Base-by-base conservation (phyloP, 805 yeast species). In the Cephaloascus fragrans region DNA sequence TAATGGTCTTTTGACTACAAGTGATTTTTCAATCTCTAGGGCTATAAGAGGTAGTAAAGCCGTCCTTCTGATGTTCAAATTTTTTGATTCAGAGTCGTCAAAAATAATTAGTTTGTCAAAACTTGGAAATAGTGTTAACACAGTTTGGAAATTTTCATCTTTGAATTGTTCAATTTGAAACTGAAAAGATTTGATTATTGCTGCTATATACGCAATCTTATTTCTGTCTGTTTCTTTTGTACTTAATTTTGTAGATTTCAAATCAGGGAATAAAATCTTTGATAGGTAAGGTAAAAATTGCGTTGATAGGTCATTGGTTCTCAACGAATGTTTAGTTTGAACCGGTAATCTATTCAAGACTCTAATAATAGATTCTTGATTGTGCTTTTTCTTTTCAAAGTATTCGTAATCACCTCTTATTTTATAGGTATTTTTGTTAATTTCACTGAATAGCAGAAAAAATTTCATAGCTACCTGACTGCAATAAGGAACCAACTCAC, bases 391-490 rank as follows among this genome's bases (percentile, higher is more conserved):
- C 4, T 43, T 26, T 39, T 74, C 80, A 40, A 48, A 57, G 3
- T 62, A 46, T 41, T 61, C 64, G 46, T 65, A 71, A 35, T 64
- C 69, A 4, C 64, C 43, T 37, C 23, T 40, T 26, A 28, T 41
- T 44, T 10, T 38, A n/a, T 16, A 12, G 19, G 9, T 20, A 33
- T 17, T 18, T 46, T 69, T 75, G 18, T 66, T 67, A 33, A 75
- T 64, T 46, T 80, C 88, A 50, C 79, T 73, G 58, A 83, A 88
- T 39, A 73, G 57, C 16, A 71, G 64, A 68, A 75, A 83, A 45
- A 78, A 75, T 40, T 78, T 82, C 50, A 83, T 51, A 0, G 80
- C 74, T 0, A 79, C 74, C 17, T 72, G 61, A 0, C 80, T 59
- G 3, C 71, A 64, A 49, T 85, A 88, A 18, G 72, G 62, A 19